phyloP scores from a whole-genome alignment of 768 basidiomycete species.

The Scleroderma citrinum region DNA sequence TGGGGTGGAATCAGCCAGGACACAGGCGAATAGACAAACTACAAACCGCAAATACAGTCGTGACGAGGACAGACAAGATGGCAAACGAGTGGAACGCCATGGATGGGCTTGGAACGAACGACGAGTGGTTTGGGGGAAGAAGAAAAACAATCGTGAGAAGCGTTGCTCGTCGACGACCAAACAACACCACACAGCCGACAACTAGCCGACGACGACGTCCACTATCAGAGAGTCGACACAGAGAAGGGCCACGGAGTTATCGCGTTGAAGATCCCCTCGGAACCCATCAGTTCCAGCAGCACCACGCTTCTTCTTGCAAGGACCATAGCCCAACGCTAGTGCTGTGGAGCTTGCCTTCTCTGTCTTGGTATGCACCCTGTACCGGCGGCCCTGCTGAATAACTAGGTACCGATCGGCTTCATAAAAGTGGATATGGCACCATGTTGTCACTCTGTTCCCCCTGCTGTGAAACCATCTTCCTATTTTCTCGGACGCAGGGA shows the following conservation, averaged over 20 bases:
- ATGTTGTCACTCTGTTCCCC: neutral
- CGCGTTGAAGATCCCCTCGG: too few species aligned
- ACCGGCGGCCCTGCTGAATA: neutral
- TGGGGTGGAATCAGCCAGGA: conserved; percentile 6
- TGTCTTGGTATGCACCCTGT: neutral
- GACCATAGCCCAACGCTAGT: too few species aligned
- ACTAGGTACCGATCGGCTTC: neutral
- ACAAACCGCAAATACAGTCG: conserved; percentile 45
- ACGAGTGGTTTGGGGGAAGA: conserved; percentile 31
- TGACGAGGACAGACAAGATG: conserved; percentile 44
- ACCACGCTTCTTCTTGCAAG: too few species aligned
- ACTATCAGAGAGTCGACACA: too few species aligned
- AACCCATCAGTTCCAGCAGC: too few species aligned
- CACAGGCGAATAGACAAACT: neutral
- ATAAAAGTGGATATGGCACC: neutral
- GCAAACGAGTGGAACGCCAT: conserved; percentile 48
- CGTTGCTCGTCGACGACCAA: too few species aligned
- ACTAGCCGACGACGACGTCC: too few species aligned
- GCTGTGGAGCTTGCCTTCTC: neutral
- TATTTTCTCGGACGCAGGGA: neutral
- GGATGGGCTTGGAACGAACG: conserved; percentile 25
- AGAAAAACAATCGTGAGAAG: neutral
- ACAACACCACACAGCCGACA: too few species aligned
- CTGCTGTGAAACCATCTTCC: neutral
- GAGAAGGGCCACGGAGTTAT: too few species aligned